Conservation (phyloP, 495 filamentous ascomycete species). For the Hypoxylon intermedium region DNA sequence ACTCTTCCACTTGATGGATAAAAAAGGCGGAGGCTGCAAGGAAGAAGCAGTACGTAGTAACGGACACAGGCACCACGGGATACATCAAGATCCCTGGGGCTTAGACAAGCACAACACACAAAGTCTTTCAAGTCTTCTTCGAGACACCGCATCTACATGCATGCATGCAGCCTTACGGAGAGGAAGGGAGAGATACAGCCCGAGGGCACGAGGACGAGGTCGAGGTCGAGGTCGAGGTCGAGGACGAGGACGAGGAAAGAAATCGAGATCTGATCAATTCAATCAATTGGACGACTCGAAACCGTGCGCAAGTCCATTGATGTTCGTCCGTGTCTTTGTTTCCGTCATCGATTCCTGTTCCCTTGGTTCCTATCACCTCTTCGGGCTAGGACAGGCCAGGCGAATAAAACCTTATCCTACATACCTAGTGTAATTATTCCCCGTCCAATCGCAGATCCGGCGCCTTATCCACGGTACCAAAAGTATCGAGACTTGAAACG, state of each 20-base stretch:
- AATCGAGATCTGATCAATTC: conserved; percentile 1
- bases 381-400: not conserved
- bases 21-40: conserved; percentile 30
- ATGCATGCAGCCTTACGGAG: not conserved
- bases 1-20: conserved; percentile 1
- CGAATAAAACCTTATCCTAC: not conserved
- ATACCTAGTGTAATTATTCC: too few relatives aligned
- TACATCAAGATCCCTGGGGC: conserved; percentile 21
- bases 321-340: too few relatives aligned
- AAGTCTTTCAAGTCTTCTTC: not conserved
- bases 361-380: not conserved
- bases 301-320: too few relatives aligned
- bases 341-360: too few relatives aligned
- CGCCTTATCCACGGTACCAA: conserved; percentile 7
- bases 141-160: not conserved
- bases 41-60: not conserved
- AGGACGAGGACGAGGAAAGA: not conserved
- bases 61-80: conserved; percentile 9
- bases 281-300: too few relatives aligned
- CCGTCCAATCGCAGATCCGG: conserved; percentile 6
- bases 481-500: conserved; percentile 31
- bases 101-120: conserved; percentile 26
- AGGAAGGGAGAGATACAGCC: conserved; percentile 13
- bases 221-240: too few relatives aligned
- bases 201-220: too few relatives aligned